phyloP scores from a whole-genome alignment of 805 yeast genomes.

The Yarrowia deformans region DNA sequence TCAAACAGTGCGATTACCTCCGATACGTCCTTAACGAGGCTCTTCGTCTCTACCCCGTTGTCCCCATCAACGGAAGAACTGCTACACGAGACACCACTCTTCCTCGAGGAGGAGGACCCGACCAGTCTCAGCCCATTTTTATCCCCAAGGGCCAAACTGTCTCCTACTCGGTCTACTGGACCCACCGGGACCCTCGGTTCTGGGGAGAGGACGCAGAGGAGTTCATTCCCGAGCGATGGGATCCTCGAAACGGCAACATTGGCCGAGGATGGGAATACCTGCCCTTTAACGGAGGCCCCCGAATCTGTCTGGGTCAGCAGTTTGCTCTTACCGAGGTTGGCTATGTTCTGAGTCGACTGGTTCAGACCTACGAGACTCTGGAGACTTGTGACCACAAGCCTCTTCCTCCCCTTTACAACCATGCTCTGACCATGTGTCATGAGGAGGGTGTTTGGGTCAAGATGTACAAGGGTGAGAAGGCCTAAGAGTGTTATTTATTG shows the following conservation, averaged over 20 bases:
- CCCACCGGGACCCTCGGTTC: conserved; percentile 54
- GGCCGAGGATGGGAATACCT: conserved; percentile 55
- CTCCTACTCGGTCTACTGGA: conserved; percentile 53
- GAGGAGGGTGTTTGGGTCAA: conserved; percentile 37
- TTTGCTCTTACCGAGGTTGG: conserved; percentile 62
- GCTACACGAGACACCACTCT: conserved; percentile 57
- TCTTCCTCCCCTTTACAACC: conserved; percentile 29
- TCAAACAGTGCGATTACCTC: conserved; percentile 58
- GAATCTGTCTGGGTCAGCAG: conserved; percentile 64
- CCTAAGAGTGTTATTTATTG: conserved; percentile 1
- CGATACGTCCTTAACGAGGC: conserved; percentile 58
- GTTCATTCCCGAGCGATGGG: conserved; percentile 62
- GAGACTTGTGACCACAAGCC: conserved; percentile 32
- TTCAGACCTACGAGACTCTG: conserved; percentile 44
- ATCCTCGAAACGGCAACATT: conserved; percentile 47
- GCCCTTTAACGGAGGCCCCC: conserved; percentile 65
- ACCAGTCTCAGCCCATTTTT: conserved; percentile 52
- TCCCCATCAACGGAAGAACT: conserved; percentile 58
- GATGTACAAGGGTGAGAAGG: conserved; percentile 34
- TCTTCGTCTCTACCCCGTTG: conserved; percentile 60
- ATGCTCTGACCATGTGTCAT: conserved; percentile 31
- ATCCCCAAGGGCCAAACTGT: conserved; percentile 56
- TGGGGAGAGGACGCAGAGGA: conserved; percentile 57
- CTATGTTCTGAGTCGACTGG: conserved; percentile 54
- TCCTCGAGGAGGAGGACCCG: conserved; percentile 61